Evolutionary conservation across 2,329 filamentous ascomycete genomes (phyloP).

Genomic region (Fusarium nodosum): DNA sequence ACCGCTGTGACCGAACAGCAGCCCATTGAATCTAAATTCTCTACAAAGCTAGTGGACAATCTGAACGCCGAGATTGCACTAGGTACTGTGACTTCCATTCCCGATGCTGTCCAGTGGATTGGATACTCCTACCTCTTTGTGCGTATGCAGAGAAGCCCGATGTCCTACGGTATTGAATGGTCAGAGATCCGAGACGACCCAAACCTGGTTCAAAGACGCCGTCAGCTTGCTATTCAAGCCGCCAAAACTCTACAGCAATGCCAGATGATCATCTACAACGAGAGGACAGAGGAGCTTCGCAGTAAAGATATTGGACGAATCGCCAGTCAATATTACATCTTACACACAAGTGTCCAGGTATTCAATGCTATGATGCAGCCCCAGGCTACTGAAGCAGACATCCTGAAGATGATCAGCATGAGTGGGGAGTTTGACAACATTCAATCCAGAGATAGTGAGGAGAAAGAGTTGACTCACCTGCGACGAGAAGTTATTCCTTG

Average conservation of each 20-base stretch:
- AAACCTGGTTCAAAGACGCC: conserved; percentile 84
- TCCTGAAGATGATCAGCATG: conserved; percentile 96
- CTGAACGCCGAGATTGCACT: conserved; percentile 94
- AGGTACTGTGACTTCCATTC: conserved; percentile 93
- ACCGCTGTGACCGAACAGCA: conserved; percentile 94
- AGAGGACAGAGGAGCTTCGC: conserved; percentile 89
- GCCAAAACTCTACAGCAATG: conserved; percentile 88
- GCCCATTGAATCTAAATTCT: conserved; percentile 97
- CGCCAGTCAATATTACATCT: conserved; percentile 96
- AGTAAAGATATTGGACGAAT: conserved; percentile 97
- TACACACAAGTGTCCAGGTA: conserved; percentile 92
- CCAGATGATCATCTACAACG: conserved; percentile 99
- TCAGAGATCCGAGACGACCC: conserved; percentile 90
- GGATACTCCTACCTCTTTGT: conserved; percentile 98
- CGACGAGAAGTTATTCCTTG: conserved; percentile 80
- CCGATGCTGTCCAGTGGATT: conserved; percentile 96
- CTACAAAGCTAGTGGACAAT: conserved; percentile 93
- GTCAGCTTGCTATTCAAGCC: conserved; percentile 89
- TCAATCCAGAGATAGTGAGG: conserved; percentile 90
- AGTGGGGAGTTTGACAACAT: conserved; percentile 99
- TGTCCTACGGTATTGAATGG: conserved; percentile 96
- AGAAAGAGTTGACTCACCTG: conserved; percentile 84
- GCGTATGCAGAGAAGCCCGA: conserved; percentile 91
- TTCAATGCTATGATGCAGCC: conserved; percentile 97
- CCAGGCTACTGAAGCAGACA: conserved; percentile 87